Conservation (phyloP, 2,329 filamentous ascomycete species). For the Aspergillus terreus region DNA sequence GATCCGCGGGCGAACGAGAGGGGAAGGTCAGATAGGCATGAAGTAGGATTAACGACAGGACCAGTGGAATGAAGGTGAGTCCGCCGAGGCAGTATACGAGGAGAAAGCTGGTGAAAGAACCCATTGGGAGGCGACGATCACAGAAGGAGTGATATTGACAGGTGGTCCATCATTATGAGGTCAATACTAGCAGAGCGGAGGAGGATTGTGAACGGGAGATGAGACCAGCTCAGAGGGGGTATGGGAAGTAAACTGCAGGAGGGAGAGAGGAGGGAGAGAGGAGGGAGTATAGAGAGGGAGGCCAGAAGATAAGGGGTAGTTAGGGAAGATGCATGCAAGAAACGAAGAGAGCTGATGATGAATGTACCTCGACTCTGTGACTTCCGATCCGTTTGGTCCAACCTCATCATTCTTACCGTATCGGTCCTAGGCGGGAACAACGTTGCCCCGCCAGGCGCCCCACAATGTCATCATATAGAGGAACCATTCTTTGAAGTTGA, state of each 20-base stretch:
- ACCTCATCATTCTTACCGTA: background rate
- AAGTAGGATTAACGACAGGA: conserved; percentile 58
- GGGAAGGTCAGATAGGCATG: conserved; percentile 65
- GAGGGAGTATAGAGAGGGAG: background rate
- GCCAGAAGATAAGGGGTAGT: background rate
- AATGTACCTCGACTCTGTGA: background rate
- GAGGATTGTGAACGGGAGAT: background rate
- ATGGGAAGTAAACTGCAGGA: background rate
- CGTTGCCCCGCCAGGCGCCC: background rate
- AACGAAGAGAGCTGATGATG: background rate
- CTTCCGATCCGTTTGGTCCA: background rate
- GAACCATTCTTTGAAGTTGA: background rate
- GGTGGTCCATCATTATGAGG: conserved; percentile 25
- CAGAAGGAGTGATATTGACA: conserved; percentile 15
- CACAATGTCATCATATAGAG: background rate
- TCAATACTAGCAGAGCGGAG: background rate
- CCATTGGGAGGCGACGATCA: conserved; percentile 34
- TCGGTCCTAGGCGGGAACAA: conserved; percentile 1
- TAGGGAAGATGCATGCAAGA: background rate
- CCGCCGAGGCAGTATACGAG: conserved; percentile 80
- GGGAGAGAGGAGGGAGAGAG: background rate
- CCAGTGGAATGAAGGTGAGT: conserved; percentile 77
- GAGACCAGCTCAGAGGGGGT: conserved; percentile 6
- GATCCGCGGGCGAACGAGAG: conserved; percentile 1
- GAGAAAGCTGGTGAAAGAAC: conserved; percentile 55